Percentiles rank a stretch among this genome's conserved stretches.
Conservation (phyloP, 2,329 filamentous ascomycete species). For the Colletotrichum limetticola region DNA sequence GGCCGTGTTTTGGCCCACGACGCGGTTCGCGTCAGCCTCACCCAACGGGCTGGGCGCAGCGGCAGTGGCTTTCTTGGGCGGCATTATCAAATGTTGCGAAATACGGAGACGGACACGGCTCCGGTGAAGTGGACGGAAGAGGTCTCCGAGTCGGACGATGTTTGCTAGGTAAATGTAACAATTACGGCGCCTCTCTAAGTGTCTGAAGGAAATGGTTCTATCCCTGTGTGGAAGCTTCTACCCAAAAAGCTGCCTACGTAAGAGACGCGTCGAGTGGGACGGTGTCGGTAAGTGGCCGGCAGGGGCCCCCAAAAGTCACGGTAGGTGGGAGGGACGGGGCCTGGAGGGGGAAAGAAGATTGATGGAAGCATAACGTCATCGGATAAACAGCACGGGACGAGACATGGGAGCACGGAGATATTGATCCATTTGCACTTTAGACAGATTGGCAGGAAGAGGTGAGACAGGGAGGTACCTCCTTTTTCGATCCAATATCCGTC, state of each 20-base stretch:
- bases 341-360: neutral
- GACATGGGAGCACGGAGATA: neutral
- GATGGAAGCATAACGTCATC: constrained; percentile 2
- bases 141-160: neutral
- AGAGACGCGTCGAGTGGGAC: neutral
- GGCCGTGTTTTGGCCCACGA: neutral
- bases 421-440: neutral
- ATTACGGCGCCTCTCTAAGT: neutral
- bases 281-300: constrained; percentile 11
- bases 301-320: neutral
- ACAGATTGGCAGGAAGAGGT: neutral
- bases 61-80: constrained; percentile 6
- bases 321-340: neutral
- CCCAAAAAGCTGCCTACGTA: neutral
- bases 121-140: neutral
- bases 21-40: constrained; percentile 19
- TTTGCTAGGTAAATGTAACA: neutral
- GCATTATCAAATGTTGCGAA: neutral
- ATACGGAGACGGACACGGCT: neutral
- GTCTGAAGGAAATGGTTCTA: neutral
- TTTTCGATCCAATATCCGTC: neutral
- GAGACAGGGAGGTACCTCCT: neutral
- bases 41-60: neutral
- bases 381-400: neutral
- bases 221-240: neutral